A percentile compares a stretch with the other conserved stretches of the same genome.
phyloP scores from a whole-genome alignment of 192 early-diverging fungal species.

The Rhizophagus clarus region DNA sequence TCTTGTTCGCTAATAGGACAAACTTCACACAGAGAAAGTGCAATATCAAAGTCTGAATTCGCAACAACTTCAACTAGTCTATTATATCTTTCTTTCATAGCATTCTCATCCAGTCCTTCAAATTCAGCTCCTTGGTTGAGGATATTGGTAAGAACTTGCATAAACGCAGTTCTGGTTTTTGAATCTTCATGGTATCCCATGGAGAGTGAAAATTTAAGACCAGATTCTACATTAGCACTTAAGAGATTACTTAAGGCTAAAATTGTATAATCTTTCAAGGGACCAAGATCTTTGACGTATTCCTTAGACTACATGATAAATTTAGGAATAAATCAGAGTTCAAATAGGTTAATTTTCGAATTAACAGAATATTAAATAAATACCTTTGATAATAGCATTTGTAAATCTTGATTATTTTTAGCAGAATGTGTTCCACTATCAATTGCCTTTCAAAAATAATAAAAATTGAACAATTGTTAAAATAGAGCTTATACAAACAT shows the following conservation, averaged over 20 bases:
- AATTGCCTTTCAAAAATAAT: slow-evolving; percentile 11
- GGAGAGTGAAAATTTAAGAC: slow-evolving; percentile 83
- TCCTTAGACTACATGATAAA: slow-evolving; percentile 50
- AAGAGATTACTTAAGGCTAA: slow-evolving; percentile 87
- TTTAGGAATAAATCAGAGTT: not conserved
- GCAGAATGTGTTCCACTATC: slow-evolving; percentile 28
- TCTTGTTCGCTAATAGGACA: slow-evolving; percentile 85
- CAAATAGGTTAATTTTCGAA: too few species aligned
- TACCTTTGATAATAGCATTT: slow-evolving; percentile 36
- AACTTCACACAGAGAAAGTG: slow-evolving; percentile 81
- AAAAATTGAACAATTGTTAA: not conserved
- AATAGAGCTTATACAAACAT: not conserved
- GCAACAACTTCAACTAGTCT: slow-evolving; percentile 76
- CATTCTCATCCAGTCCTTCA: slow-evolving; percentile 74
- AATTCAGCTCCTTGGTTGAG: slow-evolving; percentile 83
- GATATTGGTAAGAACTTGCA: slow-evolving; percentile 90
- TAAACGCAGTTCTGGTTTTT: slow-evolving; percentile 87
- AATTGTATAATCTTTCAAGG: slow-evolving; percentile 84
- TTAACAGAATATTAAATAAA: not conserved
- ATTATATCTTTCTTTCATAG: slow-evolving; percentile 74
- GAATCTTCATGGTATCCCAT: slow-evolving; percentile 93
- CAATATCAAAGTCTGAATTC: slow-evolving; percentile 73
- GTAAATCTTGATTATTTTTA: slow-evolving; percentile 35
- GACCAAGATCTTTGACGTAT: slow-evolving; percentile 59
- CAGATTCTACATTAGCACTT: slow-evolving; percentile 90